These are phyloP conservation scores for Neofusicoccum parvum DNA, from an alignment of 2,329 filamentous ascomycete species.

Conservation along the genomic window DNA sequence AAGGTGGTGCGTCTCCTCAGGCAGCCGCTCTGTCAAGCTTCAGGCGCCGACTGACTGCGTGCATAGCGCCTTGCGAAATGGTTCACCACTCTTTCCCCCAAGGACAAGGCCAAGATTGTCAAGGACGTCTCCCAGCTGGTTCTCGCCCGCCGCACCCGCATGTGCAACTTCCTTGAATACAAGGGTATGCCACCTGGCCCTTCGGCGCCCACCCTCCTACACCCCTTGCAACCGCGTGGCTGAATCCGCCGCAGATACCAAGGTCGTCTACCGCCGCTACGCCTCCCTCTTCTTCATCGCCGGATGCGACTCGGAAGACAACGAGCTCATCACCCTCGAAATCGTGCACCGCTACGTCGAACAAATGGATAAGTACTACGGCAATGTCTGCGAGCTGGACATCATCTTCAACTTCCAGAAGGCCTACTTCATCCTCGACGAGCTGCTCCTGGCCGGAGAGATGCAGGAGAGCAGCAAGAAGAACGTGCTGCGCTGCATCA, in stretches of 20 bases:
- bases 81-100: conserved; percentile 97
- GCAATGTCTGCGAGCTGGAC: conserved; percentile 98
- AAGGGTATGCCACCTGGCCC: conserved; percentile 66
- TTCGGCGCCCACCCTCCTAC: conserved; percentile 1
- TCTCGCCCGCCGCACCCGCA: conserved; percentile 90
- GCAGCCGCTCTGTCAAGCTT: conserved; percentile 30
- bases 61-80: conserved; percentile 93
- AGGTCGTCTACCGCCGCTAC: conserved; percentile 98
- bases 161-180: conserved; percentile 99
- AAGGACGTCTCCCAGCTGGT: conserved; percentile 99
- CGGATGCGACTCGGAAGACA: conserved; percentile 94
- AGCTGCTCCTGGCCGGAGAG: conserved; percentile 91
- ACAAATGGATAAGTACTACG: conserved; percentile 99
- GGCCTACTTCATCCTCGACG: conserved; percentile 98
- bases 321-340: conserved; percentile 96
- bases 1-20: conserved; percentile 80
- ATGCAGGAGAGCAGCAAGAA: conserved; percentile 99
- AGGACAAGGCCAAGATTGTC: conserved; percentile 99
- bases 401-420: conserved; percentile 99
- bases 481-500: conserved; percentile 94
- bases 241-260: conserved; percentile 70
- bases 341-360: conserved; percentile 99
- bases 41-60: conserved; percentile 22
- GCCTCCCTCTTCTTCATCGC: conserved; percentile 99
- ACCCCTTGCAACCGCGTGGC: conserved; percentile 19